Base-by-base conservation (phyloP, 768 basidiomycete species). In the Tylopilus cervinicoccineus region DNA sequence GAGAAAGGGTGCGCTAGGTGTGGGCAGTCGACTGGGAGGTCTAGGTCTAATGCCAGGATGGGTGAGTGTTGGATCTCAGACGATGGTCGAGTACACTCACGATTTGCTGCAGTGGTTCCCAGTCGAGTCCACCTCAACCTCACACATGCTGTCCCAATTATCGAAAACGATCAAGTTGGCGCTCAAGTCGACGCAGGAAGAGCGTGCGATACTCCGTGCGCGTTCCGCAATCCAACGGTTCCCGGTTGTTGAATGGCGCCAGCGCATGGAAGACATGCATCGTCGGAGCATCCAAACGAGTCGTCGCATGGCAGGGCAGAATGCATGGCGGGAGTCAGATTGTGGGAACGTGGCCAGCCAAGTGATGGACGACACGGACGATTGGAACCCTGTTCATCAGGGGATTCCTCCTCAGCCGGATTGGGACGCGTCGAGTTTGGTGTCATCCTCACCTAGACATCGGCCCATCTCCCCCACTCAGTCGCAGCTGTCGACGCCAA, bases 231-330 rank as follows among this genome's bases (percentile, higher is more conserved):
- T 96, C 4, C 93, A 95, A 62, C 89, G 93, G 60, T 96, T 96
- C 87, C 93, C 93, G 5, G 93, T 96, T 48, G 88, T 96, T 23
- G 93, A 96, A 71, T 96, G 93, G 93, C 88, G 93, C 61, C 93
- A 95, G 65, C 82, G 89, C 41, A 88, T 84, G 76, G 93, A 96
- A 70, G 93, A 95, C 66, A 90, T 95, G 76, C 93, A 96, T 65
- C 80, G 78, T 51, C 85, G 93, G 51, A 88, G 85, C 60, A 93
- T 96, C 63, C 67, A 65, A 20, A 71, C 72, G 5, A 93, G 87
- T 61, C 84, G 93, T 43, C 66, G 69, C 24, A 19, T 80, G 2
- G 90, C 93, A 22, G 86, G 81, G 7, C 50, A 72, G 2, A 79
- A 88, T 49, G 90, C 92, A 0, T 94, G 87, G 88, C 77, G 85